Percentiles rank a stretch among this genome's conserved stretches.
Conservation (phyloP, 495 filamentous ascomycete species). For the Penicillium coffeae region DNA sequence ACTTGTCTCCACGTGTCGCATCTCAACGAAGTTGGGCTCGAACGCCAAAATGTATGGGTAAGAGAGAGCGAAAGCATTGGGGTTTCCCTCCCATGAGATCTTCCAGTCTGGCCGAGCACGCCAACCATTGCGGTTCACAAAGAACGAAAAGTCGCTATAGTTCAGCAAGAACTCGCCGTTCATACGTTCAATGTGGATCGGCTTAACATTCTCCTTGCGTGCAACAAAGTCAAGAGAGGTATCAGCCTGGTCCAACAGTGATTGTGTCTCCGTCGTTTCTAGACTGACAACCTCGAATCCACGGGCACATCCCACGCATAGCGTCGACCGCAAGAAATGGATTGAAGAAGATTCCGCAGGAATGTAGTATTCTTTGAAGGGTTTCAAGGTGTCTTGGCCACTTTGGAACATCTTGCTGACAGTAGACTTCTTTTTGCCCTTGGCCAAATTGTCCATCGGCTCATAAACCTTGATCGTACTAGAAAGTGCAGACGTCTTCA, state of each 20-base stretch:
- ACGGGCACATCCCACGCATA: constrained; percentile 91
- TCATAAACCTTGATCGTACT: constrained; percentile 98
- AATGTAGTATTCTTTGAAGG: constrained; percentile 99
- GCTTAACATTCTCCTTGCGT: constrained; percentile 85
- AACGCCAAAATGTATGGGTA: constrained; percentile 97
- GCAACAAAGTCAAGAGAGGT: constrained; percentile 96
- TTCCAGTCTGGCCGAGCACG: constrained; percentile 92
- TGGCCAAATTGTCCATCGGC: constrained; percentile 85
- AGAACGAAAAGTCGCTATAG: constrained; percentile 98
- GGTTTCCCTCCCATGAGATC: constrained; percentile 94
- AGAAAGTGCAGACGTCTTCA: constrained; percentile 83
- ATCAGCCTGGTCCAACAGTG: constrained; percentile 94
- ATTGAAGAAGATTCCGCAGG: constrained; percentile 94
- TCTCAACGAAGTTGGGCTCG: constrained; percentile 97
- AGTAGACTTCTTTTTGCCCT: constrained; percentile 85
- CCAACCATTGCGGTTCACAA: constrained; percentile 98
- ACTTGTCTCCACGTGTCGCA: constrained; percentile 88
- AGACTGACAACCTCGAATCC: constrained; percentile 97
- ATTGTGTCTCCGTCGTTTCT: constrained; percentile 96
- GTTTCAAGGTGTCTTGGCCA: constrained; percentile 88
- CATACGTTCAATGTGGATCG: constrained; percentile 96
- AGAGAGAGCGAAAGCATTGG: constrained; percentile 84
- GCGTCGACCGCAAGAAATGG: constrained; percentile 93
- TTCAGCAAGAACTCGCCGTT: constrained; percentile 96
- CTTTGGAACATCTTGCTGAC: constrained; percentile 92